These are phyloP conservation scores for Penicillium janthinellum DNA, from an alignment of 2,329 filamentous ascomycete genomes.

Conservation along the genomic window DNA sequence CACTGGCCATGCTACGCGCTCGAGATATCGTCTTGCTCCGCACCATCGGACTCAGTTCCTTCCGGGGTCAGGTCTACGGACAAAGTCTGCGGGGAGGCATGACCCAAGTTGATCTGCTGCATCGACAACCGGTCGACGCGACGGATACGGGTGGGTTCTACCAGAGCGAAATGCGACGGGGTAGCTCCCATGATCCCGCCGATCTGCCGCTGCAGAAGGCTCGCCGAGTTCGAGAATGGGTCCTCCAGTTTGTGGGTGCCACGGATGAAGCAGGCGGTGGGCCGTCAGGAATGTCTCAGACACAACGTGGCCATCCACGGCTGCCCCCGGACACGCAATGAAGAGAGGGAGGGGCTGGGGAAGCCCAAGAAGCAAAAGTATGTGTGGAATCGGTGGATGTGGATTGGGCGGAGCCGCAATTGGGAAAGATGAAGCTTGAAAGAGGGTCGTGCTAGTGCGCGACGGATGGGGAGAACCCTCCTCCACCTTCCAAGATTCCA, in stretches of 20 bases:
- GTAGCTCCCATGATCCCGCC: slow-evolving; percentile 31
- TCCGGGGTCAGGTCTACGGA: slow-evolving; percentile 76
- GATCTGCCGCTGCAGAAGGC: slow-evolving; percentile 64
- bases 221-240: slow-evolving; percentile 72
- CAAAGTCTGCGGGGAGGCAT: slow-evolving; percentile 74
- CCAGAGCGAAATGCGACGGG: slow-evolving; percentile 48
- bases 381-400: not conserved
- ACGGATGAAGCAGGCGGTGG: slow-evolving; percentile 36
- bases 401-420: slow-evolving; percentile 1
- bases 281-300: slow-evolving; percentile 21
- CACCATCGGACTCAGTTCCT: slow-evolving; percentile 77
- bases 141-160: slow-evolving; percentile 61
- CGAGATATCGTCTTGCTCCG: slow-evolving; percentile 79
- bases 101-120: slow-evolving; percentile 69
- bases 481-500: not conserved
- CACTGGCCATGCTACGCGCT: slow-evolving; percentile 56
- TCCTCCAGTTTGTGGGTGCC: slow-evolving; percentile 65
- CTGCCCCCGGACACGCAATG: slow-evolving; percentile 46
- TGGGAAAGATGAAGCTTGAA: slow-evolving; percentile 6
- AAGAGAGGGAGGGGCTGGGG: slow-evolving; percentile 3
- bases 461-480: slow-evolving; percentile 10
- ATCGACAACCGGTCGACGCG: slow-evolving; percentile 56
- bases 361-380: not conserved
- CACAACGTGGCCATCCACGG: slow-evolving; percentile 23
- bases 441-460: slow-evolving; percentile 3